These are phyloP conservation scores for Ophiostoma triangulosporum DNA, from an alignment of 2,329 filamentous ascomycete species.

Conservation along the genomic window DNA sequence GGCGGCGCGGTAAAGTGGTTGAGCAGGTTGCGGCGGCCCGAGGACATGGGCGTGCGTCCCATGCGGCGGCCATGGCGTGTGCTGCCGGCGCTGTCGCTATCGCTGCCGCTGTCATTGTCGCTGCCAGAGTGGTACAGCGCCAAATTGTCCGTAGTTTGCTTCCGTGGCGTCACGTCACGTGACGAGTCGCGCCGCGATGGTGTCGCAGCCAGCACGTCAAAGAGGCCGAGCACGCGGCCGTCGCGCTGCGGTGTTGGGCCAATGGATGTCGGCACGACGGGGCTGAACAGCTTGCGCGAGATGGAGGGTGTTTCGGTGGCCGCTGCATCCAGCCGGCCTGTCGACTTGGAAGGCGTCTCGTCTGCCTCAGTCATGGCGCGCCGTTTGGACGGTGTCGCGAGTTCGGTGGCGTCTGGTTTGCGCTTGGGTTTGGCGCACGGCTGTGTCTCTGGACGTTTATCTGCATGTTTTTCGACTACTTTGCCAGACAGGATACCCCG, in stretches of 20 bases:
- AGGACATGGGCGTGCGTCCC: conserved; percentile 37
- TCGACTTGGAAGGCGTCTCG: neutral
- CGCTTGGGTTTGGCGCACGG: neutral
- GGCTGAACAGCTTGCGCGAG: conserved; percentile 46
- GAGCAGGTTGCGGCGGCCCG: conserved; percentile 46
- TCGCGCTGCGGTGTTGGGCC: conserved; percentile 72
- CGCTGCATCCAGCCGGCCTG: neutral
- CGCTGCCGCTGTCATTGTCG: no score
- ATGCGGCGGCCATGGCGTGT: conserved; percentile 20
- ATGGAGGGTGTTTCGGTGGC: conserved; percentile 35
- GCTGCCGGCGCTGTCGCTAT: conserved; percentile 12
- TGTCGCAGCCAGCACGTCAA: conserved; percentile 47
- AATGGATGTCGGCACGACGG: conserved; percentile 45
- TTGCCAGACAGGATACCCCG: conserved; percentile 47
- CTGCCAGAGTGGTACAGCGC: neutral
- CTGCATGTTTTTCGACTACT: conserved; percentile 12
- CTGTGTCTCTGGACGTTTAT: neutral
- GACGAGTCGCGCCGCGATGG: conserved; percentile 29
- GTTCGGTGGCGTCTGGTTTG: conserved; percentile 23
- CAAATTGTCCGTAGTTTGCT: conserved; percentile 19
- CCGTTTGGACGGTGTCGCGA: conserved; percentile 30
- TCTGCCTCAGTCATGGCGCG: neutral
- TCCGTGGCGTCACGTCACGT: conserved; percentile 34
- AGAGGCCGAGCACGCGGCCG: conserved; percentile 62
- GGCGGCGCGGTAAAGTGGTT: conserved; percentile 25